These are phyloP conservation scores for Pseudognaphalium luteoalbum DNA, from an alignment of 129 eudicot genomes.

Conservation along the genomic window DNA sequence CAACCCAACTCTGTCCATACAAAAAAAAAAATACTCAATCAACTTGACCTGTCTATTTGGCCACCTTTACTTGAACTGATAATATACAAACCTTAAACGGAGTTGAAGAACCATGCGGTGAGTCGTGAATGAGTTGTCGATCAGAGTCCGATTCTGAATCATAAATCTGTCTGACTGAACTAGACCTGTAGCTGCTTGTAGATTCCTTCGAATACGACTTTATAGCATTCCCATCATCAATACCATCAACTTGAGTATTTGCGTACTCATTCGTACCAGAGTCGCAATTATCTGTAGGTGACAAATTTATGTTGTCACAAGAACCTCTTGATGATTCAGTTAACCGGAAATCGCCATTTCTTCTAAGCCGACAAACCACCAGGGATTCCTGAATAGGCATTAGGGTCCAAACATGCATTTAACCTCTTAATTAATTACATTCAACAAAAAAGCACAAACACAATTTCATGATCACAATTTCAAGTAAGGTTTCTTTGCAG, in stretches of 20 bases:
- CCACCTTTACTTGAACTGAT: not conserved
- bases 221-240: constrained; percentile 29
- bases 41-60: not conserved
- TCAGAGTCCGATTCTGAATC: constrained; percentile 52
- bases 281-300: constrained; percentile 22
- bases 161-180: constrained; percentile 40
- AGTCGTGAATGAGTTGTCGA: constrained; percentile 28
- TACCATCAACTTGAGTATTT: constrained; percentile 21
- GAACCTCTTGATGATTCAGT: constrained; percentile 42
- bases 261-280: constrained; percentile 29
- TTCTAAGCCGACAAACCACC: constrained; percentile 84
- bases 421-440: not conserved
- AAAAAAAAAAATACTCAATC: not conserved
- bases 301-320: constrained; percentile 15
- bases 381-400: constrained; percentile 58
- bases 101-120: constrained; percentile 35
- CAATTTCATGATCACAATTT: not conserved
- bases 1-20: not conserved
- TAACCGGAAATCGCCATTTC: constrained; percentile 56
- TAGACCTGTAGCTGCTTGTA: constrained; percentile 56
- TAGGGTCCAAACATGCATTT: not conserved
- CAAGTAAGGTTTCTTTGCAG: too few species aligned
- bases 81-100: constrained; percentile 33
- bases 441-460: not conserved
- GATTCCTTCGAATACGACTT: constrained; percentile 47